Base-by-base conservation (phyloP, 257 asterid species). In the Avicennia marina region DNA sequence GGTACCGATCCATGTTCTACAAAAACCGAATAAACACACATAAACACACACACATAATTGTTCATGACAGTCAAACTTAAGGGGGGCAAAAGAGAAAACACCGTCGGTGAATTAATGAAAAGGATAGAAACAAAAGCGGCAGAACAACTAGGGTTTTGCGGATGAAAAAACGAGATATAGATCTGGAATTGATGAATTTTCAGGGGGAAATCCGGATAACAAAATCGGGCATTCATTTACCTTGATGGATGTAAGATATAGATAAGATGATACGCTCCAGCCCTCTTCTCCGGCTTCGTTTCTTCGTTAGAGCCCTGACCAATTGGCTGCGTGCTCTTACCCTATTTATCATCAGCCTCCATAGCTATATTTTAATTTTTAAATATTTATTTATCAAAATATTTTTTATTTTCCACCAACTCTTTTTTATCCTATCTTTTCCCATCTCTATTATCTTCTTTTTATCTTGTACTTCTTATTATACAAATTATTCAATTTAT, bases 1-100 rank as follows among this genome's bases (percentile, higher is more conserved):
- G 81, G 83, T 83, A 83, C 58, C 91, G 85, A 83, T 83, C 91
- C 91, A 83, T 83, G 65, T 58, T 53, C 78, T 45, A 11, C 41
- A 36, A 36, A 36, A 36, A 5, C 41, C 41, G 10, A 36, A 11
- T 12, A 36, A 2, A 36, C 6, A 36, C 10, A 36, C 13, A 11
- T 2, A 36, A 11, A 36, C 41, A 4, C 41, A 11, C 3, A 11
- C 2, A 36, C 41, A 36, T 4, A 36, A 36, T 29, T 12, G 41
- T 2, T 4, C 41, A 2, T 7, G 10, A 4, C 34, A 36, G 10
- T 36, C 13, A 36, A 36, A 36, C 10, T 2, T 11, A 36, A 36
- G 10, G 12, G 13, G 2, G 10, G 10, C 2, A 8, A 0, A 0
- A 36, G 10, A 36, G 10, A 12, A 36, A 29, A 29, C 8, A 4